phyloP scores from a whole-genome alignment of 2,329 filamentous ascomycete species.

The Fusarium irregulare region DNA sequence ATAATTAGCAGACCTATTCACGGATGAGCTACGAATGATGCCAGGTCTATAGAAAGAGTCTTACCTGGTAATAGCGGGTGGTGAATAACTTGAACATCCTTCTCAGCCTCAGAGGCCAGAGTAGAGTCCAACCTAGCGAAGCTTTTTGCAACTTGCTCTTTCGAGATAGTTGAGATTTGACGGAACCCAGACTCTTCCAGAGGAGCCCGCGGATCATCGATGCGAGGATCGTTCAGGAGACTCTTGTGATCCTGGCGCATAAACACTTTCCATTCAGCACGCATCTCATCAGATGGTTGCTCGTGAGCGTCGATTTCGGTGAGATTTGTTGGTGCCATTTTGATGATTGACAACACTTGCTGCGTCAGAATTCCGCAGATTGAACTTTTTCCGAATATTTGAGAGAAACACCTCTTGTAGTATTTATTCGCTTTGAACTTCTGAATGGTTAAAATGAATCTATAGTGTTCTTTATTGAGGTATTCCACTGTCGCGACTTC shows the following conservation, averaged over 20 bases:
- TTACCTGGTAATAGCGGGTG: constrained; percentile 76
- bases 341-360: neutral
- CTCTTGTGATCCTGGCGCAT: constrained; percentile 67
- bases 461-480: neutral
- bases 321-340: constrained; percentile 46
- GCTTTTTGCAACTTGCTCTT: constrained; percentile 55
- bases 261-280: constrained; percentile 79
- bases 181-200: constrained; percentile 59
- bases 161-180: constrained; percentile 57
- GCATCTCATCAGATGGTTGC: constrained; percentile 77
- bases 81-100: constrained; percentile 67
- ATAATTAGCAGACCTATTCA: constrained; percentile 80
- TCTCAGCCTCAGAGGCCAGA: constrained; percentile 47
- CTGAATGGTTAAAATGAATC: neutral
- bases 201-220: constrained; percentile 64
- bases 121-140: constrained; percentile 56
- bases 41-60: neutral
- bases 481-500: neutral
- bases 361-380: neutral
- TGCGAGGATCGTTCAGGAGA: constrained; percentile 64
- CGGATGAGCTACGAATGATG: neutral
- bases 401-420: neutral
- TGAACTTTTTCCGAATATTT: neutral
- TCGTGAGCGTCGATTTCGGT: constrained; percentile 77
- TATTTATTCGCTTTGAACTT: too few relatives aligned